Conservation (phyloP, 768 basidiomycete genomes). For the Naganishia randhawae region DNA sequence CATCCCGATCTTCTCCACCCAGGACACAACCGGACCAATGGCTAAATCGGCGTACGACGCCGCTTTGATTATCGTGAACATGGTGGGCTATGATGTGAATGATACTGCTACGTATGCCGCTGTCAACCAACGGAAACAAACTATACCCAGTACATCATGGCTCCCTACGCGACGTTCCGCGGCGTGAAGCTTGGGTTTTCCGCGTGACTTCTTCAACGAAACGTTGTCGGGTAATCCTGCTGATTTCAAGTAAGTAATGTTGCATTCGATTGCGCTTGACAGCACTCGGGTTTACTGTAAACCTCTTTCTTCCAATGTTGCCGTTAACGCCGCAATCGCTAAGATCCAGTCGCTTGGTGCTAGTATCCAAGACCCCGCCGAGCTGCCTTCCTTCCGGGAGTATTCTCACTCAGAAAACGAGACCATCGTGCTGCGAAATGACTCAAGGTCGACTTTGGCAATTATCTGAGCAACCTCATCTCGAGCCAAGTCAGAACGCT, state of each 20-base stretch:
- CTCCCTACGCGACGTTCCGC: constrained; percentile 31
- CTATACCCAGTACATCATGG: constrained; percentile 30
- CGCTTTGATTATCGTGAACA: constrained; percentile 16
- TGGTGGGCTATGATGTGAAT: constrained; percentile 29
- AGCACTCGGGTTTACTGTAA: neutral
- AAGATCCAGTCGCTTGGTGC: constrained; percentile 31
- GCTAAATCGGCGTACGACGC: constrained; percentile 22
- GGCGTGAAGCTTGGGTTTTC: constrained; percentile 33
- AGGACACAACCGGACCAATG: constrained; percentile 21
- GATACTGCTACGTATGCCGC: constrained; percentile 29
- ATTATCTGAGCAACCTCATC: constrained; percentile 32
- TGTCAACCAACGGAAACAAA: constrained; percentile 19
- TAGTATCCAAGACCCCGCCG: constrained; percentile 30
- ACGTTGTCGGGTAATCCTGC: constrained; percentile 25
- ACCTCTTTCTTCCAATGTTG: neutral
- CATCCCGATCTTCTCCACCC: constrained; percentile 7
- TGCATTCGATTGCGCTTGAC: neutral
- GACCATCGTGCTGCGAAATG: constrained; percentile 32
- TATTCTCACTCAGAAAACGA: constrained; percentile 26
- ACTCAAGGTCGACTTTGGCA: constrained; percentile 39
- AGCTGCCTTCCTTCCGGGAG: constrained; percentile 30
- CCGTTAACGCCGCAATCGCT: constrained; percentile 30
- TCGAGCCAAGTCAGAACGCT: constrained; percentile 17
- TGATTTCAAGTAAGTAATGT: constrained; percentile 22
- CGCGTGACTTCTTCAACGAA: constrained; percentile 31